Base-by-base conservation (phyloP, 2,329 filamentous ascomycete genomes). In the Aspergillus oerlinghausenensis region DNA sequence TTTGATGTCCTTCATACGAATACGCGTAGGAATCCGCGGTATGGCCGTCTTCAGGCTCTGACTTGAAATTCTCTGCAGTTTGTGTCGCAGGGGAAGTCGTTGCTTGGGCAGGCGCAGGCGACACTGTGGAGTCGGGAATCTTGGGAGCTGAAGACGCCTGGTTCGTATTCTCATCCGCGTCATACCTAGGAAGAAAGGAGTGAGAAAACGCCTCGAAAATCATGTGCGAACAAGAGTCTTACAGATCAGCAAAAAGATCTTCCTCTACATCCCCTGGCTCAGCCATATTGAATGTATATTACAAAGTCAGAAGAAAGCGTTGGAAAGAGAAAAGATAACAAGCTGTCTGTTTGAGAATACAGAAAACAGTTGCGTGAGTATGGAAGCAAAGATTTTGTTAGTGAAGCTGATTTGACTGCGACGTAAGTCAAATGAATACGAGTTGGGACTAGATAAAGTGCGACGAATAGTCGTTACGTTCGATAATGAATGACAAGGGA, bases 211-310 rank as follows among this genome's bases (percentile, higher is more conserved):
- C 10, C 23, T 14, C 11, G 21, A 23, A 23, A 14, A 47, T 14
- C 10, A 28, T 2, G 19, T 32, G 19, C 17, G n/a, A 19, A 47
- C 42, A 50, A 51, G 51, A 50, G 38, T 53, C 90, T 78, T 80
- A 96, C 92, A 96, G 84, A 78, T 96, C 92, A 68, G 92, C 92
- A 76, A 96, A 96, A 76, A 96, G 89, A 82, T 96, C 92, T 70
- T 96, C 92, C 66, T 96, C 92, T 65, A 91, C 87, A 65, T 90
- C 89, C 70, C 92, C 89, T 53, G 83, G 80, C 69, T 94, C 90
- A 50, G 89, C 85, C 90, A 93, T 94, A 67, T 51, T 81, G 73
- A 57, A 14, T 50, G 9, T n/a, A 25, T 47, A 14, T 47, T 25
- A 26, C 21, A 26, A 47, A 28, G 23, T 23, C 4, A 17, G 26